Conservation (phyloP, 371 early-diverging fungal genomes). For the Apophysomyces elegans region DNA sequence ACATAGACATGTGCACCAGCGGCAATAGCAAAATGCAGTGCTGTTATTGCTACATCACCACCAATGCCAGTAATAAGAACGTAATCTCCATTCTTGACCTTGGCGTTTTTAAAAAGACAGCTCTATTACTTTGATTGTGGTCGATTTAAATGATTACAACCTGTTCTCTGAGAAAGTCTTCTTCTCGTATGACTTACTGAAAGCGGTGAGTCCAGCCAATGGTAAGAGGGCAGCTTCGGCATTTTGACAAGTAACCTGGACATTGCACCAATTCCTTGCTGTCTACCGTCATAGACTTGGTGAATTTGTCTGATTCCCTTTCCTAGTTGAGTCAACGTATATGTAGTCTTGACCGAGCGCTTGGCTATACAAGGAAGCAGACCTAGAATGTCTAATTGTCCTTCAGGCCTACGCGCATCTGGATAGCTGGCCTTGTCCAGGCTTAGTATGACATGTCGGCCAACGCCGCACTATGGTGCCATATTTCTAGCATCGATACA, state of each 20-base stretch:
- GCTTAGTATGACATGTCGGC: conserved; percentile 57
- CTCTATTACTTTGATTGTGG: conserved; percentile 26
- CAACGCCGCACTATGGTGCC: conserved; percentile 12
- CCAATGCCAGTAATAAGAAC: conserved; percentile 77
- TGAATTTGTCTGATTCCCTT: conserved; percentile 51
- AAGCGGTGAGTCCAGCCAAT: conserved; percentile 72
- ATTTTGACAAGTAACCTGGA: conserved; percentile 60
- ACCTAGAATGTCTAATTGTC: conserved; percentile 60
- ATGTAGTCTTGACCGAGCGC: background rate
- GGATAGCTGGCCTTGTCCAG: conserved; percentile 62
- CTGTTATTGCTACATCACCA: conserved; percentile 76
- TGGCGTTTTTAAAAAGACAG: conserved; percentile 59
- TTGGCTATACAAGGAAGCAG: conserved; percentile 54
- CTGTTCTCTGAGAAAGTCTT: background rate
- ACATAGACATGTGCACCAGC: conserved; percentile 75
- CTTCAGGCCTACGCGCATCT: conserved; percentile 67
- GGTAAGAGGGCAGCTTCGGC: conserved; percentile 75
- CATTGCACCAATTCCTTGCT: conserved; percentile 53
- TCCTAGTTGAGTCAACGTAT: background rate
- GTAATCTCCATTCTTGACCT: conserved; percentile 57
- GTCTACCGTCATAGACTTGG: conserved; percentile 60
- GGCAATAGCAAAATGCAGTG: conserved; percentile 70
- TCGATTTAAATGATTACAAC: background rate
- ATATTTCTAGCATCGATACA: too few relatives aligned
- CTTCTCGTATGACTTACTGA: conserved; percentile 25